phyloP scores from a whole-genome alignment of 2,329 filamentous ascomycete genomes.

The Coniochaeta ligniaria region DNA sequence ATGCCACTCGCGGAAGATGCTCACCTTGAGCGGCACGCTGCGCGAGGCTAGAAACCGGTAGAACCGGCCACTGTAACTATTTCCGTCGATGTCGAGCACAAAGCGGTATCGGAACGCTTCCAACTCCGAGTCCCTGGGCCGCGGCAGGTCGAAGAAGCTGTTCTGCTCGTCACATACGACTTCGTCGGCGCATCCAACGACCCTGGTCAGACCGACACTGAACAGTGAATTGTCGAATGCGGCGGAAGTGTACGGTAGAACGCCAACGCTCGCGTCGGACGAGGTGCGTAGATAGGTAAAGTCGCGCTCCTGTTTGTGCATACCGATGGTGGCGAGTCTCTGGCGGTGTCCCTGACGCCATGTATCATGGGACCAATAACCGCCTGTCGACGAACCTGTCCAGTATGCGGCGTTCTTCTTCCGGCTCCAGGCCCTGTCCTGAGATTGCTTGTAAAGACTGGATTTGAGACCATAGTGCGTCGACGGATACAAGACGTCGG shows the following conservation, averaged over 20 bases:
- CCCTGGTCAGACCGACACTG: slow-evolving; percentile 17
- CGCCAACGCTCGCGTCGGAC: background rate
- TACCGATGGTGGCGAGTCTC: slow-evolving; percentile 4
- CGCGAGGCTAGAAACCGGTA: slow-evolving; percentile 41
- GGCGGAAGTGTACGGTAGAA: background rate
- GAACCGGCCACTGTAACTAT: slow-evolving; percentile 46
- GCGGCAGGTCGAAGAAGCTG: slow-evolving; percentile 9
- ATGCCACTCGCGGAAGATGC: slow-evolving; percentile 49
- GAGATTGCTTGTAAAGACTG: slow-evolving; percentile 27
- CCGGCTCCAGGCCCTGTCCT: slow-evolving; percentile 38
- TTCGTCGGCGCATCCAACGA: slow-evolving; percentile 33
- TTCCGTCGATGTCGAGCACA: slow-evolving; percentile 48
- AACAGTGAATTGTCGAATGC: background rate
- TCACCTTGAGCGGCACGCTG: slow-evolving; percentile 42
- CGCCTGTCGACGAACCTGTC: slow-evolving; percentile 38
- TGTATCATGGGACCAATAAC: background rate
- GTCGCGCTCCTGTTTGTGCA: slow-evolving; percentile 1
- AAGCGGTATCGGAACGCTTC: slow-evolving; percentile 27
- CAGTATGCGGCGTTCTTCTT: slow-evolving; percentile 49
- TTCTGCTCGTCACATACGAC: slow-evolving; percentile 13
- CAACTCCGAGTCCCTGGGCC: slow-evolving; percentile 17
- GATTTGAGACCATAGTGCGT: slow-evolving; percentile 35
- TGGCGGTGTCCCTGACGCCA: slow-evolving; percentile 6
- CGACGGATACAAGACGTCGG: slow-evolving; percentile 44
- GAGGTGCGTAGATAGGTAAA: slow-evolving; percentile 1